Conservation (phyloP, 2,329 filamentous ascomycete genomes). For the Thermothelomyces thermophilus region DNA sequence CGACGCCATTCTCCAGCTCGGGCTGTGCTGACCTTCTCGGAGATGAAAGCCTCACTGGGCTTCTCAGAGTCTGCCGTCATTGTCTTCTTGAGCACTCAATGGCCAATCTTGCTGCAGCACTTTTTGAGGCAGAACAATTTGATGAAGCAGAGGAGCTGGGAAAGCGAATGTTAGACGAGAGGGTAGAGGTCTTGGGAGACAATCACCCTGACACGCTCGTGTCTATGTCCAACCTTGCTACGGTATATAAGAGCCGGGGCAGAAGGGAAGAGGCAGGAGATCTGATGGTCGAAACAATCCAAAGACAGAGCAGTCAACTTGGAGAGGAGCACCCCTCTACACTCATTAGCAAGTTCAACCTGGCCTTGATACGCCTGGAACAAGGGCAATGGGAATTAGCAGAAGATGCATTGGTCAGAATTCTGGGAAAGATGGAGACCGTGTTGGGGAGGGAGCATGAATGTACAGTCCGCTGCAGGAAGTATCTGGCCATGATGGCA, state of each 20-base stretch:
- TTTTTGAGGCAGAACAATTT: too few species aligned
- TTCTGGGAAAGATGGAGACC: not conserved
- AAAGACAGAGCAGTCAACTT: not conserved
- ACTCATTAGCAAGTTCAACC: not conserved
- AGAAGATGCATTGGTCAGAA: not conserved
- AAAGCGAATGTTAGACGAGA: too few species aligned
- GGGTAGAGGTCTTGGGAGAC: too few species aligned
- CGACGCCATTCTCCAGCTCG: conserved; percentile 6
- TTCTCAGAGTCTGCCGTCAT: conserved; percentile 7
- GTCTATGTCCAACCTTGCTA: too few species aligned
- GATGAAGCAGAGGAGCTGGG: too few species aligned
- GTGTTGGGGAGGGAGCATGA: not conserved
- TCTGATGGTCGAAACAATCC: not conserved
- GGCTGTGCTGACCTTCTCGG: conserved; percentile 2
- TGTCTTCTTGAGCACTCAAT: not conserved
- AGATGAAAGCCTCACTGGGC: not conserved
- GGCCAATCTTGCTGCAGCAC: too few species aligned
- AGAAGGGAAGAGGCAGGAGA: not conserved
- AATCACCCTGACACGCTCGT: too few species aligned
- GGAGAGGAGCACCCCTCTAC: not conserved
- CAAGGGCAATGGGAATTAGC: not conserved
- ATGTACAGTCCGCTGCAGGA: not conserved
- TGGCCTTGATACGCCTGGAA: not conserved
- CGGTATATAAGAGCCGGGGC: not conserved
- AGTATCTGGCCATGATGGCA: not conserved